Evolutionary conservation across 1,284 basidiomycete species (phyloP).

Genomic region (Austroboletus rostrupii): DNA sequence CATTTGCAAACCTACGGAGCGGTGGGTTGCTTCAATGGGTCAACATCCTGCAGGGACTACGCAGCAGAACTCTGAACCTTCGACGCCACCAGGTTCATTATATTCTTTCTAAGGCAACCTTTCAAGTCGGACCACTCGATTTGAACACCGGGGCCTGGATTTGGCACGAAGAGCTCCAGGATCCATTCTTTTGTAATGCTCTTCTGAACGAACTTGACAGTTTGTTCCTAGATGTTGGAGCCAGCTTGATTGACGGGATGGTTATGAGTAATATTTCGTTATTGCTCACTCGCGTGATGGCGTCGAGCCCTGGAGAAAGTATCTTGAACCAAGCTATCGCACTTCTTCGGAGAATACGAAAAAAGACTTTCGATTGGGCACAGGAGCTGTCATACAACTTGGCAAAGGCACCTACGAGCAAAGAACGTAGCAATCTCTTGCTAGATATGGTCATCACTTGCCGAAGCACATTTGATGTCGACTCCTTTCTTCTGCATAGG

Average conservation of each 20-base stretch:
- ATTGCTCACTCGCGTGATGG: neutral
- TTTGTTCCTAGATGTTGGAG: neutral
- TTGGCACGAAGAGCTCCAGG: neutral
- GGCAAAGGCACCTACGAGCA: neutral
- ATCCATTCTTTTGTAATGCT: neutral
- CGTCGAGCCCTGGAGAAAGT: neutral
- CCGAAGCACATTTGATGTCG: neutral
- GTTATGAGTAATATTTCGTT: neutral
- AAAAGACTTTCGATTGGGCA: neutral
- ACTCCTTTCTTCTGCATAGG: neutral
- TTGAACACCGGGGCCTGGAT: neutral
- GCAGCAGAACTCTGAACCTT: neutral
- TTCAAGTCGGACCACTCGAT: neutral
- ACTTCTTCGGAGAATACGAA: neutral
- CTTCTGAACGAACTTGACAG: neutral
- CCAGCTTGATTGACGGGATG: neutral
- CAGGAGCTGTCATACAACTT: neutral
- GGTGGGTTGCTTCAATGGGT: neutral
- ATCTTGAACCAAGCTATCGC: neutral
- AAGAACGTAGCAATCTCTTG: neutral
- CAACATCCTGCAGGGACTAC: neutral
- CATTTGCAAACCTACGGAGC: neutral
- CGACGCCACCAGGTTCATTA: neutral
- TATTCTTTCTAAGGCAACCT: neutral
- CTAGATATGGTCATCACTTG: neutral